Evolutionary conservation across 169 alveolate genomes (phyloP).

Genomic region (Eimeria acervulina): DNA sequence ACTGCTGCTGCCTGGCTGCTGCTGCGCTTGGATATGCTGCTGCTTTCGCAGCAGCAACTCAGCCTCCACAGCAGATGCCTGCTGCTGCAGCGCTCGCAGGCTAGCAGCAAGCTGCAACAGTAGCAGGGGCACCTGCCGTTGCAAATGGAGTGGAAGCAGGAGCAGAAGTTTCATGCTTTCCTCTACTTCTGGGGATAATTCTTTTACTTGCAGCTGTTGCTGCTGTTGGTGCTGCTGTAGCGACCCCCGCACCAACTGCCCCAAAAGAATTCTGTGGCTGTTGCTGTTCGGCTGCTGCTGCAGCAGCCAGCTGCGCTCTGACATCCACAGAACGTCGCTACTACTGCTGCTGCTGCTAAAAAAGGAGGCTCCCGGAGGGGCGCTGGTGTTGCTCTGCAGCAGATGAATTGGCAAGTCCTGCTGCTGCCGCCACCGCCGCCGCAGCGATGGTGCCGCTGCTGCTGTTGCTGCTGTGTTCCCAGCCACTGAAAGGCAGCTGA

Average conservation of each 20-base stretch:
- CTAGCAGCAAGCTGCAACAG: slow-evolving; percentile 64
- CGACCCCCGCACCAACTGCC: slow-evolving; percentile 33
- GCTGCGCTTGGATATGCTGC: slow-evolving; percentile 48
- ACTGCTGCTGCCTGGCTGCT: slow-evolving; percentile 21
- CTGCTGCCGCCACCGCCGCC: slow-evolving; percentile 7
- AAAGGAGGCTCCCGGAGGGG: not conserved
- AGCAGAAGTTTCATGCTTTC: slow-evolving; percentile 8
- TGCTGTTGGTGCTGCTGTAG: not conserved
- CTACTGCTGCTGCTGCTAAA: slow-evolving; percentile 15
- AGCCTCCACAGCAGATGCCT: slow-evolving; percentile 65
- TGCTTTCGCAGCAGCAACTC: slow-evolving; percentile 74
- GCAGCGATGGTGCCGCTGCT: slow-evolving; percentile 46
- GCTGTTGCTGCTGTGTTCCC: slow-evolving; percentile 52
- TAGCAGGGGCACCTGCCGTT: slow-evolving; percentile 37
- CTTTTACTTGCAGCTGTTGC: not conserved
- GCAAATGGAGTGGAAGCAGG: slow-evolving; percentile 49
- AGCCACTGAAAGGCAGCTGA: not conserved
- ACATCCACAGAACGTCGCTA: slow-evolving; percentile 16
- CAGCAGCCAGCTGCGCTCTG: slow-evolving; percentile 49
- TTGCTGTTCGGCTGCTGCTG: slow-evolving; percentile 1
- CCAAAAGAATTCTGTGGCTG: not conserved
- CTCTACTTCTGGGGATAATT: not conserved
- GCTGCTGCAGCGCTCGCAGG: slow-evolving; percentile 66
- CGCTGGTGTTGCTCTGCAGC: slow-evolving; percentile 52
- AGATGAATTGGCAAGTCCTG: slow-evolving; percentile 28